Evolutionary conservation across 441 rosid species (phyloP).

Genomic region (Rhodomyrtus psidioides): DNA sequence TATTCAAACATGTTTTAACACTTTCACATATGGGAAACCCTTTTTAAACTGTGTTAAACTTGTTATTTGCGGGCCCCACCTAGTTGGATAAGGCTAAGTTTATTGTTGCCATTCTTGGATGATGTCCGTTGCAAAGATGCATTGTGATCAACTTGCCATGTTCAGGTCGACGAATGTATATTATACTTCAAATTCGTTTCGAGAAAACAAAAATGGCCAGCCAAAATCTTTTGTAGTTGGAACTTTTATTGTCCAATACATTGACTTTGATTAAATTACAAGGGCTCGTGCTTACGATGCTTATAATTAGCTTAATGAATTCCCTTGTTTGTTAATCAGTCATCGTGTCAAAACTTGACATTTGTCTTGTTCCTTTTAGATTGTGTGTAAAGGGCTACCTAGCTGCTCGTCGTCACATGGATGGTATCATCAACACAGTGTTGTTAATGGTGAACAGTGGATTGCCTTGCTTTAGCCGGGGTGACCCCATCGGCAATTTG

Average conservation of each 20-base stretch:
- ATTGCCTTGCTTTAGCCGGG: slow-evolving; percentile 93
- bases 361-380: slow-evolving; percentile 19
- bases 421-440: slow-evolving; percentile 78
- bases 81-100: neutral
- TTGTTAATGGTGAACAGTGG: slow-evolving; percentile 90
- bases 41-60: neutral
- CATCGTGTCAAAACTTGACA: neutral
- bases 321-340: no score
- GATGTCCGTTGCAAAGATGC: neutral
- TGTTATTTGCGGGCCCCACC: neutral
- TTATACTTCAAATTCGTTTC: neutral
- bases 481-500: slow-evolving; percentile 91
- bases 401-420: slow-evolving; percentile 81
- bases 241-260: neutral
- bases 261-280: neutral
- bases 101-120: neutral
- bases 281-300: no score
- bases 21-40: neutral
- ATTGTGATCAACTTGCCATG: neutral
- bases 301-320: no score
- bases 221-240: neutral
- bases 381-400: slow-evolving; percentile 88
- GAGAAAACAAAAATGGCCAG: neutral
- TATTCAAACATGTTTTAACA: neutral
- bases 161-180: neutral